These are phyloP conservation scores for Chlorella variabilis DNA, from an alignment of 163 green algal genomes.

Conservation along the genomic window DNA sequence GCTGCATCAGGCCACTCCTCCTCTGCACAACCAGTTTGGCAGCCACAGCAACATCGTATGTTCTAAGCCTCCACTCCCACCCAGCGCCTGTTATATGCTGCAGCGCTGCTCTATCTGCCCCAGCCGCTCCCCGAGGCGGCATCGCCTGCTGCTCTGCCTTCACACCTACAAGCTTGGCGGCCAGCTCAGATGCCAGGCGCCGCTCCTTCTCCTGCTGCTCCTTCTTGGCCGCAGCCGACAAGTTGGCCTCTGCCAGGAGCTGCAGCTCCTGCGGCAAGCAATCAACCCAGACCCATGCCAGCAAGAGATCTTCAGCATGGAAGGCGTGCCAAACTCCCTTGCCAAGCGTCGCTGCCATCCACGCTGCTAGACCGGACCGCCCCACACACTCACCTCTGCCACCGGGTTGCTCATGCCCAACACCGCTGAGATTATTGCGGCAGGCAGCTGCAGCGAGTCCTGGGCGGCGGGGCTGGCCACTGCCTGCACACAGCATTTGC, in stretches of 20 bases:
- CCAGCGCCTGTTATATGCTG: too few species aligned
- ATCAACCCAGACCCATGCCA: background rate
- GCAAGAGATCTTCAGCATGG: too few species aligned
- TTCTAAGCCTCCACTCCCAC: background rate
- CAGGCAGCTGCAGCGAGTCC: slow-evolving; percentile 42
- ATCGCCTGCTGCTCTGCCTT: too few species aligned
- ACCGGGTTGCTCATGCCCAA: slow-evolving; percentile 47
- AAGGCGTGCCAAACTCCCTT: too few species aligned
- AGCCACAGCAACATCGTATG: background rate
- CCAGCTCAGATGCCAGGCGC: slow-evolving; percentile 34
- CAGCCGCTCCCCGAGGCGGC: too few species aligned
- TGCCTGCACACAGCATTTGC: slow-evolving; percentile 4
- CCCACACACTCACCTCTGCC: slow-evolving; percentile 15
- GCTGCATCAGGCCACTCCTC: slow-evolving; percentile 66
- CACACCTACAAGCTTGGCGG: slow-evolving; percentile 56
- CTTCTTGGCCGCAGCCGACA: slow-evolving; percentile 34
- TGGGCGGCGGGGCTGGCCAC: slow-evolving; percentile 1
- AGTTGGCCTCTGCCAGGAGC: slow-evolving; percentile 45
- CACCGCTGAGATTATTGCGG: slow-evolving; percentile 24
- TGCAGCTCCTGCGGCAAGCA: slow-evolving; percentile 13
- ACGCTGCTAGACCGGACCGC: too few species aligned
- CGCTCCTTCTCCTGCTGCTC: slow-evolving; percentile 35
- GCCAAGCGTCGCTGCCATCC: background rate
- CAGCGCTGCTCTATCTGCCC: too few species aligned
- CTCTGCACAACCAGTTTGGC: slow-evolving; percentile 8